Evolutionary conservation across 768 basidiomycete species (phyloP).

Genomic region (Psilocybe azurescens): DNA sequence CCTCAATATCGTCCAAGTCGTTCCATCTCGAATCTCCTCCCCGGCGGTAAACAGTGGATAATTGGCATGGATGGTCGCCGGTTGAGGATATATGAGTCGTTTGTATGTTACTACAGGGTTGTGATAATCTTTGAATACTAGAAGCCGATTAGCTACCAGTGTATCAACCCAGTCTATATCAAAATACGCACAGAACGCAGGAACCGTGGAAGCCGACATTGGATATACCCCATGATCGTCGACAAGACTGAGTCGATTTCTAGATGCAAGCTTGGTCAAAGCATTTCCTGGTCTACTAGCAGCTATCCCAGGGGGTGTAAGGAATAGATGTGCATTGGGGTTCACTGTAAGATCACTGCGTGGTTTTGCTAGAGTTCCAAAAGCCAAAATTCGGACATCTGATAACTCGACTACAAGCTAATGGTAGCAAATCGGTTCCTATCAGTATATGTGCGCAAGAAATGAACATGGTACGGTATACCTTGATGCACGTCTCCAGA

Average conservation of each 20-base stretch:
- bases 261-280: slow-evolving; percentile 16
- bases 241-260: slow-evolving; percentile 26
- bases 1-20: slow-evolving; percentile 52
- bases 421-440: background rate
- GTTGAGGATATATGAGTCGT: slow-evolving; percentile 60
- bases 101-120: slow-evolving; percentile 40
- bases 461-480: slow-evolving; percentile 36
- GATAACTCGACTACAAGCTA: slow-evolving; percentile 73
- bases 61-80: slow-evolving; percentile 55
- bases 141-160: slow-evolving; percentile 7
- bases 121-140: slow-evolving; percentile 35
- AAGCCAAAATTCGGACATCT: slow-evolving; percentile 75
- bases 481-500: slow-evolving; percentile 69
- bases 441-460: background rate
- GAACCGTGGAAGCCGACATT: slow-evolving; percentile 31
- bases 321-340: slow-evolving; percentile 65
- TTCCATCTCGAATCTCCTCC: slow-evolving; percentile 72
- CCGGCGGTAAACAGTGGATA: slow-evolving; percentile 81
- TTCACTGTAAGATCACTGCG: slow-evolving; percentile 64
- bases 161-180: slow-evolving; percentile 8
- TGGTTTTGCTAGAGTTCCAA: slow-evolving; percentile 69
- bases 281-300: slow-evolving; percentile 24
- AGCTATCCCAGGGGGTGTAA: slow-evolving; percentile 73
- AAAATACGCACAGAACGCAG: slow-evolving; percentile 35
- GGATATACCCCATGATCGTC: slow-evolving; percentile 54